A percentile compares a stretch with the other conserved stretches of the same genome.
Evolutionary conservation across 1,284 basidiomycete genomes (phyloP).

Genomic region (Boletus mariae): DNA sequence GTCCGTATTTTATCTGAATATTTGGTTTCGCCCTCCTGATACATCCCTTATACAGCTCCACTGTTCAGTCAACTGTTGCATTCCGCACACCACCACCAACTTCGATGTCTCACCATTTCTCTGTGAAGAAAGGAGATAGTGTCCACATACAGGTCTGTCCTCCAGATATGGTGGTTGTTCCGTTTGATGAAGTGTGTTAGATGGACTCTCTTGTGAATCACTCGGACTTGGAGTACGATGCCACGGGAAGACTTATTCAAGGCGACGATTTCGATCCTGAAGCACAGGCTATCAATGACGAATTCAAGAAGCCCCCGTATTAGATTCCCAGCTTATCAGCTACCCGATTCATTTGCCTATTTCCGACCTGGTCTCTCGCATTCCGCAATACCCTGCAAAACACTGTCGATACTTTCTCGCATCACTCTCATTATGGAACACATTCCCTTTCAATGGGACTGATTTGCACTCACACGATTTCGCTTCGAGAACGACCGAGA

Average conservation of each 20-base stretch:
- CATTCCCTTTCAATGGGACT: neutral
- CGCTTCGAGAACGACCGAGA: neutral
- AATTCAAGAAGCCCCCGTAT: conserved; percentile 62
- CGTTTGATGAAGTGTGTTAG: conserved; percentile 24
- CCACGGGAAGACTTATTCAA: conserved; percentile 43
- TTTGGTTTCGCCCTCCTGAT: conserved; percentile 1
- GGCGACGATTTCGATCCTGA: conserved; percentile 50
- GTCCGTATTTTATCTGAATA: conserved; percentile 37
- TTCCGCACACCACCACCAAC: conserved; percentile 32
- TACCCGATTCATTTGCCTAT: neutral
- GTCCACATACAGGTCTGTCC: conserved; percentile 51
- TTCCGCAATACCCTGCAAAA: neutral
- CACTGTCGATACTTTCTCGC: neutral
- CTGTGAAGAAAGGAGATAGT: conserved; percentile 36
- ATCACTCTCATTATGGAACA: neutral
- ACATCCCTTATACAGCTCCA: conserved; percentile 25
- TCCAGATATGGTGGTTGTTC: neutral
- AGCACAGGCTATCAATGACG: conserved; percentile 50
- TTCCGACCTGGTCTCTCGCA: neutral
- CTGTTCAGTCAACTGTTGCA: conserved; percentile 36
- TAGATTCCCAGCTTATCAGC: conserved; percentile 24
- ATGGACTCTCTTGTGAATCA: conserved; percentile 59
- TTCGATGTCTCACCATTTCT: conserved; percentile 30
- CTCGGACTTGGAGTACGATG: conserved; percentile 48
- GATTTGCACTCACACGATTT: neutral